These are phyloP conservation scores for Suhomyces faveliae DNA, from an alignment of 805 yeast species.

Conservation along the genomic window DNA sequence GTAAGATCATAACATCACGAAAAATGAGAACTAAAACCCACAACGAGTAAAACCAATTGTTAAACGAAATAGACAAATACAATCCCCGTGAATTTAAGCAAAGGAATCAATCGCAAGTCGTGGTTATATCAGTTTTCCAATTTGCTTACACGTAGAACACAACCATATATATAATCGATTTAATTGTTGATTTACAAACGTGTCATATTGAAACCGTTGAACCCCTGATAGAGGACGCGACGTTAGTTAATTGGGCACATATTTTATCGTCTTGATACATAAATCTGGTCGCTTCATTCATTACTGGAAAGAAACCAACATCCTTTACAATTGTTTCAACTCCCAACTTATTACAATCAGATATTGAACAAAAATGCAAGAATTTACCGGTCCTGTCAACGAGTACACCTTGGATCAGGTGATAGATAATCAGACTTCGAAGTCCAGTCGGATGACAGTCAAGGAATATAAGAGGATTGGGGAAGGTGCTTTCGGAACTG, in stretches of 20 bases:
- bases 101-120: neutral
- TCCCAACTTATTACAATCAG: too few species aligned
- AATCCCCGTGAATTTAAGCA: neutral
- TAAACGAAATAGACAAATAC: neutral
- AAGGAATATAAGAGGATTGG: constrained; percentile 75
- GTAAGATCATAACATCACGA: constrained; percentile 2
- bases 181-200: neutral
- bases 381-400: constrained; percentile 11
- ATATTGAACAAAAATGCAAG: constrained; percentile 2
- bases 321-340: too few species aligned
- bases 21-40: constrained; percentile 1
- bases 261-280: neutral
- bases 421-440: constrained; percentile 55
- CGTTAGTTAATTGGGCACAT: neutral
- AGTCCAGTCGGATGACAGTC: constrained; percentile 60
- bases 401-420: constrained; percentile 47
- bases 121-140: neutral
- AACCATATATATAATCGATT: neutral
- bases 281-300: neutral
- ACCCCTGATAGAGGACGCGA: constrained; percentile 2
- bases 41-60: neutral
- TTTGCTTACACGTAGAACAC: neutral
- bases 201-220: neutral
- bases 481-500: constrained; percentile 86
- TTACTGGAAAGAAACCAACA: neutral